Evolutionary conservation across 805 yeast genomes (phyloP).

Genomic region (Sugiyamaella valdiviana): DNA sequence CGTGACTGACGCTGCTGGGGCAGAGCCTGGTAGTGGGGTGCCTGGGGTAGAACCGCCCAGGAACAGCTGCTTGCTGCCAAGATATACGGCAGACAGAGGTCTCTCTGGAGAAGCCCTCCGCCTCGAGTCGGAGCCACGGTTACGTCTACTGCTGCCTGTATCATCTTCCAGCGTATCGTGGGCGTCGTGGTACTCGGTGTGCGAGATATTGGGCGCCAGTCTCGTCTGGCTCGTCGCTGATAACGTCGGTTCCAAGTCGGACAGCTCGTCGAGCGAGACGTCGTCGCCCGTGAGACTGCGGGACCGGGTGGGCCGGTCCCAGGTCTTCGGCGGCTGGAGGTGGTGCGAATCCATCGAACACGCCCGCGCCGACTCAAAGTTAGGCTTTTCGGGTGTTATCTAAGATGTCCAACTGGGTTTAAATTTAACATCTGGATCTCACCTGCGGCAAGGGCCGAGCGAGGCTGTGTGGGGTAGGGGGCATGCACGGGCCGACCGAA

Average conservation of each 20-base stretch:
- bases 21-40: not conserved
- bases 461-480: not conserved
- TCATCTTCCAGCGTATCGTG: not conserved
- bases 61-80: constrained; percentile 12
- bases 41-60: not conserved
- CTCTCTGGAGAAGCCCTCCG: not conserved
- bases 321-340: not conserved
- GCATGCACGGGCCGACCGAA: not conserved
- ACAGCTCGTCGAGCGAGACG: not conserved
- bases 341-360: not conserved
- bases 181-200: not conserved
- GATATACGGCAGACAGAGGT: constrained; percentile 9
- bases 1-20: not conserved
- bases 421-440: no score
- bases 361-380: not conserved
- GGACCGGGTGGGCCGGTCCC: not conserved
- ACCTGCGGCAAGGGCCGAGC: no score
- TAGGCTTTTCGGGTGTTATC: no score
- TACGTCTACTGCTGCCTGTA: no score
- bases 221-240: not conserved
- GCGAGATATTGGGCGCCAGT: not conserved
- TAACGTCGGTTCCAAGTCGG: not conserved
- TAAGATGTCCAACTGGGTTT: no score
- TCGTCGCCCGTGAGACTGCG: not conserved
- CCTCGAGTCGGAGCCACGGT: no score